A percentile compares a stretch with the other conserved stretches of the same genome.
phyloP scores from a whole-genome alignment of 306 rosid genomes.

The Vigna mungo region DNA sequence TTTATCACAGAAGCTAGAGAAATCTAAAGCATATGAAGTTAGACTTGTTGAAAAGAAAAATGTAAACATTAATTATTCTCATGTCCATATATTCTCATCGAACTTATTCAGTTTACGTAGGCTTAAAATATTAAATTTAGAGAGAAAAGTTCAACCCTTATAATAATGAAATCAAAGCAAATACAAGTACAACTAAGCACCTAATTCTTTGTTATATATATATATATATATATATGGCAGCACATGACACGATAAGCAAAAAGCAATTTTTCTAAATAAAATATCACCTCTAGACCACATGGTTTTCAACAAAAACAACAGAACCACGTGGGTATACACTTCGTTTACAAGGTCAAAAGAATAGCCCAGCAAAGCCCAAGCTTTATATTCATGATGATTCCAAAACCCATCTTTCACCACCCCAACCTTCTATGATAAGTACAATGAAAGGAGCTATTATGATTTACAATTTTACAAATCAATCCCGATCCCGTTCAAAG shows the following conservation, averaged over 20 bases:
- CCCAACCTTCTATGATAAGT: conserved; percentile 59
- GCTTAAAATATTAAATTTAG: too few species aligned
- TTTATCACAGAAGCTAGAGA: not conserved
- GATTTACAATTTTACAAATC: conserved; percentile 92
- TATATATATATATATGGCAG: conserved; percentile 13
- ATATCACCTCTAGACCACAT: conserved; percentile 65
- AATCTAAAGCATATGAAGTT: not conserved
- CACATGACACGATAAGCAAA: conserved; percentile 45
- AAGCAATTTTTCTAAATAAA: conserved; percentile 44
- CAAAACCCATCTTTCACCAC: conserved; percentile 59
- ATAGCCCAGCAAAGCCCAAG: conserved; percentile 64
- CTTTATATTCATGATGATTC: conserved; percentile 54
- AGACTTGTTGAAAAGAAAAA: not conserved
- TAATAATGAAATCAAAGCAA: not conserved
- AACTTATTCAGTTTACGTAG: too few species aligned
- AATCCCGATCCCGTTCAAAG: conserved; percentile 58
- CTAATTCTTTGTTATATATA: conserved; percentile 42
- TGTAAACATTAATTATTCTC: not conserved
- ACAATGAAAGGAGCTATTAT: conserved; percentile 62
- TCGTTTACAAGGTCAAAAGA: conserved; percentile 69
- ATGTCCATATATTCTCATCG: too few species aligned
- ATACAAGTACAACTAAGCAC: conserved; percentile 25
- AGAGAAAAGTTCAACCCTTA: too few species aligned
- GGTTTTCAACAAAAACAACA: conserved; percentile 77
- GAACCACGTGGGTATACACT: conserved; percentile 73